Evolutionary conservation across 768 basidiomycete species (phyloP).

Genomic region (Coprinellus aureogranulatus): DNA sequence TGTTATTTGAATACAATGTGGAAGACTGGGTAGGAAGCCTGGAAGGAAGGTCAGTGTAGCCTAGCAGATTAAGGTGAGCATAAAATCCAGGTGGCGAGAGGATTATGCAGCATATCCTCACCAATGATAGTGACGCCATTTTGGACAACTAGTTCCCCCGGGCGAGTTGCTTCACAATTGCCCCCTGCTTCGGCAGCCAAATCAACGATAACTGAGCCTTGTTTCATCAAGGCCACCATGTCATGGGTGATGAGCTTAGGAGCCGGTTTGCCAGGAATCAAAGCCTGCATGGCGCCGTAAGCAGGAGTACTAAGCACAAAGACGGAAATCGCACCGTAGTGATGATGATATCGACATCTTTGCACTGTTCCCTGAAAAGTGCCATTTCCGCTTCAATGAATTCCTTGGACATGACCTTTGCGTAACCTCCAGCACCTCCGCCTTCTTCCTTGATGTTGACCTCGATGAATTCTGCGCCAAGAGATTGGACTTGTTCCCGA

Average conservation of each 20-base stretch:
- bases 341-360: slow-evolving; percentile 86
- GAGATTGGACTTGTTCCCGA: slow-evolving; percentile 85
- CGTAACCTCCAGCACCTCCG: slow-evolving; percentile 79
- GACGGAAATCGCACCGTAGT: slow-evolving; percentile 62
- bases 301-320: not conserved
- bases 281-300: slow-evolving; percentile 44
- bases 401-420: slow-evolving; percentile 88
- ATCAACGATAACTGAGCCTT: slow-evolving; percentile 87
- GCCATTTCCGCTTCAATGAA: slow-evolving; percentile 88
- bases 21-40: slow-evolving; percentile 87
- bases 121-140: slow-evolving; percentile 84
- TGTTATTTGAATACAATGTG: slow-evolving; percentile 88
- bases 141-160: slow-evolving; percentile 67
- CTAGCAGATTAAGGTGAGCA: slow-evolving; percentile 32
- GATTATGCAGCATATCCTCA: slow-evolving; percentile 23
- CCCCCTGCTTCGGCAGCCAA: slow-evolving; percentile 87
- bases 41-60: slow-evolving; percentile 84
- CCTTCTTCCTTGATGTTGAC: slow-evolving; percentile 80
- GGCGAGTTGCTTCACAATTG: slow-evolving; percentile 79
- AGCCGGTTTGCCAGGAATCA: slow-evolving; percentile 84
- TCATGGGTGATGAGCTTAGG: slow-evolving; percentile 81
- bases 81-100: slow-evolving; percentile 1
- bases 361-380: slow-evolving; percentile 83
- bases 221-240: slow-evolving; percentile 90
- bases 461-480: slow-evolving; percentile 89